Evolutionary conservation across 192 early-diverging fungal genomes (phyloP).

Genomic region (Backusella tuberculispora): DNA sequence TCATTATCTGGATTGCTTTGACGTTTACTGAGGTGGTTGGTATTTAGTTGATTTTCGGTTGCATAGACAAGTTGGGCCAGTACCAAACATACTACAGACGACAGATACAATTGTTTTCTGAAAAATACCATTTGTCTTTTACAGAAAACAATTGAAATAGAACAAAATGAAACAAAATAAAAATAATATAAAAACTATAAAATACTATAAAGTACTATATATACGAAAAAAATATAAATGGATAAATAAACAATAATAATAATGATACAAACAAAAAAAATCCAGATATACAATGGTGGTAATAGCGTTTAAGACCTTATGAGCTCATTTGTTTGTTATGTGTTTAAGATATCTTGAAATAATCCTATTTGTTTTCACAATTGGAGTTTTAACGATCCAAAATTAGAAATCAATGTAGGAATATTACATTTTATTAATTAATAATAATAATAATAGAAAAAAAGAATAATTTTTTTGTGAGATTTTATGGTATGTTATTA

Average conservation of each 20-base stretch:
- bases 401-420: conserved; percentile 3
- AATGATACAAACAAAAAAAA: background rate
- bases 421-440: conserved; percentile 14
- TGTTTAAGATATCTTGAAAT: background rate
- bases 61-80: background rate
- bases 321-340: background rate
- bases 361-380: conserved; percentile 9
- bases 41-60: background rate
- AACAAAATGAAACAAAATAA: background rate
- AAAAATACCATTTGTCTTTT: background rate
- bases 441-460: background rate
- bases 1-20: background rate
- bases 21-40: background rate
- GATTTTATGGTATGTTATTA: background rate
- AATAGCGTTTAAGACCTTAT: background rate
- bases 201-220: background rate
- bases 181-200: background rate
- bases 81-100: background rate
- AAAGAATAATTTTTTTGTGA: background rate
- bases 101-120: background rate
- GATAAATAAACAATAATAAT: too few species aligned
- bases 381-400: conserved; percentile 1
- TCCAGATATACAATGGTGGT: background rate
- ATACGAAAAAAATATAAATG: background rate
- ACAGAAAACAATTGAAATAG: conserved; percentile 6